Percentiles rank a stretch among this genome's conserved stretches.
These are phyloP conservation scores for Chrysochromulina tobinii DNA, from an alignment of 78 protist species.

Conservation along the genomic window DNA sequence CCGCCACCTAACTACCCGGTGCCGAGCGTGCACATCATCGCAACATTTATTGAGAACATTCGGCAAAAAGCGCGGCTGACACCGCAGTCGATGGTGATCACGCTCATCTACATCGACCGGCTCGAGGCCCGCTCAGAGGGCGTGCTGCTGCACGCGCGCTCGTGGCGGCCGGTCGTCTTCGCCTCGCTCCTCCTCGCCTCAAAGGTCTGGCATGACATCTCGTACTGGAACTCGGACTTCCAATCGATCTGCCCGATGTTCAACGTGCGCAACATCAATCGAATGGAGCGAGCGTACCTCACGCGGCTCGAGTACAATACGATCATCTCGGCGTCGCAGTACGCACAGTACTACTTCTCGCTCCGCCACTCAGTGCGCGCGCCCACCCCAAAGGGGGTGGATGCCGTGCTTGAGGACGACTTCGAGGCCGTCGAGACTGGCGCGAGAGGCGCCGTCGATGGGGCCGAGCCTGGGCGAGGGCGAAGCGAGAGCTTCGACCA, in stretches of 20 bases:
- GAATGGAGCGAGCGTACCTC: not conserved
- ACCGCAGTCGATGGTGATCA: not conserved
- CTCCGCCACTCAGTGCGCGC: not conserved
- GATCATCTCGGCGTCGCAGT: conserved; percentile 10
- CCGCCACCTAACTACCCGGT: not conserved
- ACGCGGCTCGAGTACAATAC: not conserved
- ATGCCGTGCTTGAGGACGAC: not conserved
- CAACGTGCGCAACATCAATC: not conserved
- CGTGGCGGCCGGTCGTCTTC: conserved; percentile 19
- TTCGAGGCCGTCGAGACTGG: not conserved
- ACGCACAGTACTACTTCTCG: not conserved
- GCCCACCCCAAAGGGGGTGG: not conserved
- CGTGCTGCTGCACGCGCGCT: conserved; percentile 23
- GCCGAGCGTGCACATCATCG: not conserved
- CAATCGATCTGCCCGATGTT: conserved; percentile 20
- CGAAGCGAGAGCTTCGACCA: not conserved
- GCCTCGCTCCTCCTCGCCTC: not conserved
- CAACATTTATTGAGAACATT: not conserved
- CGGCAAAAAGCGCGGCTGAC: conserved; percentile 10
- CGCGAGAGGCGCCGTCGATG: not conserved
- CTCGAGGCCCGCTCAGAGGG: conserved; percentile 22
- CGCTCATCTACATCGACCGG: not conserved
- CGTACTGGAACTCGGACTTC: conserved; percentile 19
- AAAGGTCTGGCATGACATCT: not conserved
- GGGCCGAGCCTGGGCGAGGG: not conserved